phyloP scores from a whole-genome alignment of 1,284 basidiomycete species.

The Apiotrichum mycotoxinovorans region DNA sequence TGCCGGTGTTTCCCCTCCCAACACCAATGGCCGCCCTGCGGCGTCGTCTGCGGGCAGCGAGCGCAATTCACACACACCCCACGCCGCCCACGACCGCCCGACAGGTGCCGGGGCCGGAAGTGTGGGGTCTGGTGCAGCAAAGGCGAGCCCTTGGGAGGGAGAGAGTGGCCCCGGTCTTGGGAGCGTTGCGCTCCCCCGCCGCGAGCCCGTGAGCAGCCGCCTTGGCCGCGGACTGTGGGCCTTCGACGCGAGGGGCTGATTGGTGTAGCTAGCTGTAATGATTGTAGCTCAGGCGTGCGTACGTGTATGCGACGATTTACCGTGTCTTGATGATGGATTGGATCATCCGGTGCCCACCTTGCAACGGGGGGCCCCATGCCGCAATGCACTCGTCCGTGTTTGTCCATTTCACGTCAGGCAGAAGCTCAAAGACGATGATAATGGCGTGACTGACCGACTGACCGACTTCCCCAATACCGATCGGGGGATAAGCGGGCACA shows the following conservation, averaged over 20 bases:
- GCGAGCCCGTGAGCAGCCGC: conserved; percentile 18
- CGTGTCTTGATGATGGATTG: not conserved
- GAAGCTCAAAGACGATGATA: no score
- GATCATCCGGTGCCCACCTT: no score
- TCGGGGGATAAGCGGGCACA: no score
- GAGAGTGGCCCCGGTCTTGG: conserved; percentile 15
- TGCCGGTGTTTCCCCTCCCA: conserved; percentile 29
- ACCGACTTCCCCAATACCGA: no score
- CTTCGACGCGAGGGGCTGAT: conserved; percentile 28
- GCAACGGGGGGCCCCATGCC: no score
- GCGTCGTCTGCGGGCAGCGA: not conserved
- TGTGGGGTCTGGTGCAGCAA: conserved; percentile 4
- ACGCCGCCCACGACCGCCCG: not conserved
- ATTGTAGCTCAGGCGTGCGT: not conserved
- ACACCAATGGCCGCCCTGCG: conserved; percentile 1
- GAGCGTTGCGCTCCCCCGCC: conserved; percentile 26
- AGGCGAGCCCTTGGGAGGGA: conserved; percentile 3
- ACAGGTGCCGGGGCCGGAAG: not conserved
- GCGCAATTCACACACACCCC: not conserved
- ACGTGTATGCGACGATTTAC: not conserved
- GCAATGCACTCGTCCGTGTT: no score
- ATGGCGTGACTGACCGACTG: no score
- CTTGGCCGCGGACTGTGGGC: conserved; percentile 38
- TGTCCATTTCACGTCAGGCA: no score
- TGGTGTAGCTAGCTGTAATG: not conserved